phyloP scores from a whole-genome alignment of 331 rosid species.

The Malus hybrid region DNA sequence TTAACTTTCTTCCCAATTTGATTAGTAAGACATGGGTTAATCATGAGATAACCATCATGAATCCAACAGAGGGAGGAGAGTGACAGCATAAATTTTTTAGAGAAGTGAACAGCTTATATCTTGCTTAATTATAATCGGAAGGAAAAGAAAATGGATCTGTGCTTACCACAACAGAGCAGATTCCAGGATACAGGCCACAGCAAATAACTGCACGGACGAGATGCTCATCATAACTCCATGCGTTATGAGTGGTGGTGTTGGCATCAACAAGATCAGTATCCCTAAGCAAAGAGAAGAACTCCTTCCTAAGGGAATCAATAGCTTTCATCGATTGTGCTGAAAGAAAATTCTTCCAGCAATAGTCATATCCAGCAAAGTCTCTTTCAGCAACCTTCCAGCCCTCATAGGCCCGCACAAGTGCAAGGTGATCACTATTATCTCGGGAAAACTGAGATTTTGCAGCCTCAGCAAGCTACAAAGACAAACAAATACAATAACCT shows the following conservation, averaged over 20 bases:
- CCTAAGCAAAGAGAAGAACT: conserved; percentile 66
- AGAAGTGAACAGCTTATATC: not conserved
- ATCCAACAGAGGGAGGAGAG: not conserved
- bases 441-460: conserved; percentile 78
- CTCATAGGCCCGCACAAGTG: conserved; percentile 78
- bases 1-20: not conserved
- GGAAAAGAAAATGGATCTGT: conserved; percentile 5
- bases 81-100: not conserved
- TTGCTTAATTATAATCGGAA: not conserved
- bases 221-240: conserved; percentile 65
- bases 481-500: conserved; percentile 3
- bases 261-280: conserved; percentile 74
- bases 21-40: not conserved
- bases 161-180: conserved; percentile 85
- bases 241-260: conserved; percentile 40
- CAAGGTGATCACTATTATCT: conserved; percentile 87
- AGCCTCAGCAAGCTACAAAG: conserved; percentile 84
- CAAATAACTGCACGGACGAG: conserved; percentile 78
- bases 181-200: conserved; percentile 92
- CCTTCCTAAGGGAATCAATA: conserved; percentile 81
- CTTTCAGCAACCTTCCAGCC: conserved; percentile 88
- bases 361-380: conserved; percentile 67
- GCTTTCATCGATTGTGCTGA: conserved; percentile 94
- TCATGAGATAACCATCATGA: not conserved
- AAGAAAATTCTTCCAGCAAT: conserved; percentile 92